These are phyloP conservation scores for Backusella morwellensis DNA, from an alignment of 192 early-diverging fungal genomes.

Conservation along the genomic window DNA sequence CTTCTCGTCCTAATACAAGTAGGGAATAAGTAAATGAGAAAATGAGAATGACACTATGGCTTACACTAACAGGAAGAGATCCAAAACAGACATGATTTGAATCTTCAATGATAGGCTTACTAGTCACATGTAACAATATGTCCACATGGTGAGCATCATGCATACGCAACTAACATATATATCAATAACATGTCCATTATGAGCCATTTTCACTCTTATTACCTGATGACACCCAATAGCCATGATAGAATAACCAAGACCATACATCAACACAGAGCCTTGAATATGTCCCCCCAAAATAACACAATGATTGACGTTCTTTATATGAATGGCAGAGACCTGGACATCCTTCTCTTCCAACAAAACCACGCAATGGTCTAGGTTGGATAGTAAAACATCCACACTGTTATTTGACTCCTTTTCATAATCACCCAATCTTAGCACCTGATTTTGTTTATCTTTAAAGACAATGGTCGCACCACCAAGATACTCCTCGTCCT, in stretches of 20 bases:
- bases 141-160: constrained; percentile 66
- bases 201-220: background rate
- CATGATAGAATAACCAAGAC: constrained; percentile 58
- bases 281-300: constrained; percentile 64
- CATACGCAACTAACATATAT: constrained; percentile 67
- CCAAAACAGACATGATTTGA: constrained; percentile 70
- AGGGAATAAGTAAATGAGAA: background rate
- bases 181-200: constrained; percentile 1
- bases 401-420: constrained; percentile 12
- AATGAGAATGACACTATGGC: background rate
- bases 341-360: constrained; percentile 45
- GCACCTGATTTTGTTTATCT: background rate
- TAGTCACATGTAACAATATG: constrained; percentile 67
- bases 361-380: constrained; percentile 63
- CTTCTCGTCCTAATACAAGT: background rate
- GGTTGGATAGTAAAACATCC: constrained; percentile 59
- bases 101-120: constrained; percentile 87
- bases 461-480: background rate
- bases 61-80: constrained; percentile 40
- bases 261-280: constrained; percentile 73
- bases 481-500: background rate
- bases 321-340: constrained; percentile 76
- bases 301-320: constrained; percentile 62
- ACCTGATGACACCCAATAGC: constrained; percentile 78
- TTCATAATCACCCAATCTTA: constrained; percentile 9